Percentiles rank a stretch among this genome's conserved stretches.
Conservation (phyloP, 805 yeast species). For the Sugiyamaella smithiae region DNA sequence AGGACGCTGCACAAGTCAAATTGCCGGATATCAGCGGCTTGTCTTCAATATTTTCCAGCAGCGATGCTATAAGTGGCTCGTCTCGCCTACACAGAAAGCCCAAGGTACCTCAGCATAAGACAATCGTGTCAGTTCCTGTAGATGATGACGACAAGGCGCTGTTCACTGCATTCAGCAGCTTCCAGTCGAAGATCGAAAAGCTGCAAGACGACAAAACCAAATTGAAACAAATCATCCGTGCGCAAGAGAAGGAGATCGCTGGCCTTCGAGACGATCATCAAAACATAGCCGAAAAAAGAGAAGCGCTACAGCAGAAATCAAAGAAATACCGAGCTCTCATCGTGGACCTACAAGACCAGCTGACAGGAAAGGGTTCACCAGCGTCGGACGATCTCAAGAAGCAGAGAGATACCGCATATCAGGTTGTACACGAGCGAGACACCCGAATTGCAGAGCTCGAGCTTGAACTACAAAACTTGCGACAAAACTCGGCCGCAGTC, state of each 20-base stretch:
- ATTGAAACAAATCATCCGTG: constrained; percentile 11
- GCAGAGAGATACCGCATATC: constrained; percentile 3
- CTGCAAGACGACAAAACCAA: constrained; percentile 26
- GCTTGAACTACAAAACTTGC: neutral
- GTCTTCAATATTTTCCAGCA: constrained; percentile 21
- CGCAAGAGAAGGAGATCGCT: constrained; percentile 11
- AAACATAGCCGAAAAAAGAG: constrained; percentile 7
- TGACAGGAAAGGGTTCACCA: neutral
- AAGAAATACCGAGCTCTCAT: constrained; percentile 14
- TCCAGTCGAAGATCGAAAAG: constrained; percentile 20
- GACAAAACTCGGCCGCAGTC: too few relatives aligned
- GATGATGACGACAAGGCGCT: constrained; percentile 23
- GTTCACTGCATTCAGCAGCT: constrained; percentile 20
- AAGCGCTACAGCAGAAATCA: constrained; percentile 11
- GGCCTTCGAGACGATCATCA: constrained; percentile 7
- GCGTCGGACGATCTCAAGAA: neutral
- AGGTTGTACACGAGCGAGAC: constrained; percentile 5
- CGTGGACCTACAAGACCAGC: constrained; percentile 8
- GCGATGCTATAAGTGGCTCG: constrained; percentile 6
- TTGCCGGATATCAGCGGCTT: constrained; percentile 22
- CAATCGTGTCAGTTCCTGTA: constrained; percentile 24
- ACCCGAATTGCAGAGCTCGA: constrained; percentile 1
- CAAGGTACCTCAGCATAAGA: constrained; percentile 15
- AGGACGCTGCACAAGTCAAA: neutral
- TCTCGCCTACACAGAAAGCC: constrained; percentile 8